These are phyloP conservation scores for Salix exigua DNA, from an alignment of 345 rosid genomes.

Conservation along the genomic window DNA sequence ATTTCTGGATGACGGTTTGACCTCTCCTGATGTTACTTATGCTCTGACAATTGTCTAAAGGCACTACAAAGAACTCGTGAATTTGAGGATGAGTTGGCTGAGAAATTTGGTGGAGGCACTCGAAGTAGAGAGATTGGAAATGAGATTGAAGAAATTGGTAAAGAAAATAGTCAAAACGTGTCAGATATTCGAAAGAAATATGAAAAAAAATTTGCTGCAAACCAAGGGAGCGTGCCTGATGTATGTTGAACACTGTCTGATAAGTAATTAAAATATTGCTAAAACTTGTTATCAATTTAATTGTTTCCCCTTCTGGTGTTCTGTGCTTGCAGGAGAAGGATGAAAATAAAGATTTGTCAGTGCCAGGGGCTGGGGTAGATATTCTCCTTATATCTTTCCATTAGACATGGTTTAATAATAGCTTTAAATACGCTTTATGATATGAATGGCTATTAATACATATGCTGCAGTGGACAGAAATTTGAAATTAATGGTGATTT, in stretches of 20 bases:
- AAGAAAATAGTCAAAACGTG: constrained; percentile 59
- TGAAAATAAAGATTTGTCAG: constrained; percentile 70
- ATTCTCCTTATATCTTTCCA: constrained; percentile 13
- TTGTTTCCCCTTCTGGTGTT: constrained; percentile 11
- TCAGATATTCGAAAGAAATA: constrained; percentile 93
- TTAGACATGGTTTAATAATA: not conserved
- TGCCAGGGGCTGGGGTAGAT: constrained; percentile 93
- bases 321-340: constrained; percentile 61
- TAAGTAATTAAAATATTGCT: not conserved
- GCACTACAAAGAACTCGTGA: constrained; percentile 92
- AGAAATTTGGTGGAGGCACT: constrained; percentile 87
- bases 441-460: not conserved
- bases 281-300: not conserved
- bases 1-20: constrained; percentile 1
- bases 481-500: constrained; percentile 3
- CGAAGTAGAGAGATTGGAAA: constrained; percentile 54
- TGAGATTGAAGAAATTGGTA: constrained; percentile 85
- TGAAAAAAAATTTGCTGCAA: constrained; percentile 81
- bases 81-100: constrained; percentile 92
- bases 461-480: not conserved
- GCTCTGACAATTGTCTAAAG: constrained; percentile 37
- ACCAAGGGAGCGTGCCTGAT: constrained; percentile 54
- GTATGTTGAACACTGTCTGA: constrained; percentile 32
- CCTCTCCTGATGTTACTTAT: not conserved
- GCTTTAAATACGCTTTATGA: not conserved